These are phyloP conservation scores for Candida freyschussii DNA, from an alignment of 1,139 yeast species.

Conservation along the genomic window DNA sequence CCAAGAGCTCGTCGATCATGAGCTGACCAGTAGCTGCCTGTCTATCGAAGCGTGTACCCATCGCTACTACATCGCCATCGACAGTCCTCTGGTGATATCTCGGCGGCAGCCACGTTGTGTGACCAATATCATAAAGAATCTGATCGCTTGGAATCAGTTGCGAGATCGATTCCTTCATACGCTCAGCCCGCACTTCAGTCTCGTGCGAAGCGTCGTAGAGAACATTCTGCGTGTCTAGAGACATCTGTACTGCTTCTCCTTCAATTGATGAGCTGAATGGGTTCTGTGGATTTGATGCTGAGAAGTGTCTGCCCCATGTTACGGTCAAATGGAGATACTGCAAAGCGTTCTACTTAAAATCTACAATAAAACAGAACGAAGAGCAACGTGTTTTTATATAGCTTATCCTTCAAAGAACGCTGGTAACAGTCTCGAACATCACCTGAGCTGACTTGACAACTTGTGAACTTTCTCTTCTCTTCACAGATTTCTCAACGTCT, in stretches of 20 bases:
- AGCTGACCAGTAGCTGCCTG: constrained; percentile 22
- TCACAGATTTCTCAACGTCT: constrained; percentile 33
- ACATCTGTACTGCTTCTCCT: no score
- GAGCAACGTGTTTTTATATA: no score
- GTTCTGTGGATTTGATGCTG: no score
- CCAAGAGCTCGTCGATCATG: constrained; percentile 4
- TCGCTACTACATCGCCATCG: constrained; percentile 21
- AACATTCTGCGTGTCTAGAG: no score
- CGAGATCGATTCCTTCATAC: constrained; percentile 5
- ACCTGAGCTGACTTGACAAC: constrained; percentile 5
- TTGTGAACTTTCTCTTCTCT: constrained; percentile 5
- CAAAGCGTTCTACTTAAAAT: no score
- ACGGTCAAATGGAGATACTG: no score
- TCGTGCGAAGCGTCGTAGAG: no score
- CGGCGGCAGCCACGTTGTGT: constrained; percentile 17
- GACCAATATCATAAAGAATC: constrained; percentile 17
- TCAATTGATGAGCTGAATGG: no score
- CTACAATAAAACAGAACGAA: no score
- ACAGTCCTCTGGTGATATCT: constrained; percentile 10
- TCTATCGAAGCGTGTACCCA: constrained; percentile 20
- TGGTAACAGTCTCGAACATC: constrained; percentile 2
- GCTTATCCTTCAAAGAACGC: no score
- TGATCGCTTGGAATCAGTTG: constrained; percentile 15
- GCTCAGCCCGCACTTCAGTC: no score
- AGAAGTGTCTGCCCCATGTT: no score